phyloP scores from a whole-genome alignment of 2,329 filamentous ascomycete species.

The Trichophyton verrucosum region DNA sequence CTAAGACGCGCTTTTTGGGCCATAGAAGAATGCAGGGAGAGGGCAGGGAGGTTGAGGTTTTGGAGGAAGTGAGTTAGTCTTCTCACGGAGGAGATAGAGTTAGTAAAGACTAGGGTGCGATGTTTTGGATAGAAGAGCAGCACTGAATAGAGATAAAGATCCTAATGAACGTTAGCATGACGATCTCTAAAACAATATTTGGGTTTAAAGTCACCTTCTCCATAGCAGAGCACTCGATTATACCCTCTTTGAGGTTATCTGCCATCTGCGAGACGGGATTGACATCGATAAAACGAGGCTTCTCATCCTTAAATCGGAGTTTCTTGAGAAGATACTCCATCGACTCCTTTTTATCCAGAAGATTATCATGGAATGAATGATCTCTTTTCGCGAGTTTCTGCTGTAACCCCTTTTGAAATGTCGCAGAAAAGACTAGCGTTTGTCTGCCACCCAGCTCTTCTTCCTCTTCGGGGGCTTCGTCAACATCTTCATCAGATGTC shows the following conservation, averaged over 20 bases:
- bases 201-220: constrained; percentile 58
- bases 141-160: constrained; percentile 83
- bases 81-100: constrained; percentile 85
- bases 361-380: constrained; percentile 43
- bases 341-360: constrained; percentile 63
- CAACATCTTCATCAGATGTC: constrained; percentile 34
- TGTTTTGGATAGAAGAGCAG: constrained; percentile 69
- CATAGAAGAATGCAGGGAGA: constrained; percentile 87
- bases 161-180: constrained; percentile 36
- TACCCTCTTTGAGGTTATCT: constrained; percentile 67
- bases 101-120: constrained; percentile 83
- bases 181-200: constrained; percentile 9
- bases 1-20: constrained; percentile 88
- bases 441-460: constrained; percentile 45
- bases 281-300: constrained; percentile 82
- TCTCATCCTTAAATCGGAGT: constrained; percentile 71
- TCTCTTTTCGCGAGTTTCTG: constrained; percentile 76
- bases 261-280: constrained; percentile 88
- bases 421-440: constrained; percentile 92
- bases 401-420: constrained; percentile 82
- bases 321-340: constrained; percentile 89
- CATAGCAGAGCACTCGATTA: constrained; percentile 82
- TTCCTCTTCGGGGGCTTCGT: constrained; percentile 20
- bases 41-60: constrained; percentile 62
- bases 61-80: constrained; percentile 74